Evolutionary conservation across 768 basidiomycete species (phyloP), one percentile per base, ranked within the genome.

Genomic region (Serpula lacrymans): DNA sequence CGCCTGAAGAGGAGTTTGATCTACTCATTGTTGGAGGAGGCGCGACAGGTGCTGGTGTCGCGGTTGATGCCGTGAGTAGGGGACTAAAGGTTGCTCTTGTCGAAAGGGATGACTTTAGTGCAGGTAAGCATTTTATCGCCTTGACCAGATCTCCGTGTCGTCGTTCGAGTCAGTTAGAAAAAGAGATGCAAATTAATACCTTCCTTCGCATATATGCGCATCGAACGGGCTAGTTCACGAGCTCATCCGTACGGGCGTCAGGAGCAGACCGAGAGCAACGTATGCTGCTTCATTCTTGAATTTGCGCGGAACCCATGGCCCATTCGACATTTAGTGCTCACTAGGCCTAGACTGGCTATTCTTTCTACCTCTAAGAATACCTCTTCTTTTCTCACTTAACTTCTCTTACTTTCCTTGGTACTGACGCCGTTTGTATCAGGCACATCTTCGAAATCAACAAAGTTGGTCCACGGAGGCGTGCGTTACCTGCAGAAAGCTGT

Each of bases 401-500:
- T n/a, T n/a, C n/a, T 36, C 18, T 28, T 37, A 11, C 17, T 8
- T 13, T 37, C 29, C 14, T n/a, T 13, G 18, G 23, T 13, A 37
- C 20, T 37, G 34, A 18, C 11, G 20, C 37, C 10, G 43, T 25
- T 9, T 13, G n/a, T n/a, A n/a, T 17, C 53, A 90, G 91, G 94
- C 13, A 96, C 95, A 0, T 95, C 91, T 0, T 95, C 91, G 5
- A 98, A 98, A 58, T 93, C 91, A 6, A 98, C 96, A 1, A 98
- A 99, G 61, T 83, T 99, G 38, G 95, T 99, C 1, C 96, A 99
- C 65, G 95, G 95, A 12, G 95, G 95, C 27, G 95, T 98, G 2
- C 81, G 95, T 1, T 99, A 99, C 63, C 78, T 99, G 9, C 95
- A 99, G 56, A 99, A 98, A 58, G 95, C 95, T 3, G 77, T 97